These are phyloP conservation scores for Wakefieldia striispora DNA, from an alignment of 768 basidiomycete species.

Conservation along the genomic window DNA sequence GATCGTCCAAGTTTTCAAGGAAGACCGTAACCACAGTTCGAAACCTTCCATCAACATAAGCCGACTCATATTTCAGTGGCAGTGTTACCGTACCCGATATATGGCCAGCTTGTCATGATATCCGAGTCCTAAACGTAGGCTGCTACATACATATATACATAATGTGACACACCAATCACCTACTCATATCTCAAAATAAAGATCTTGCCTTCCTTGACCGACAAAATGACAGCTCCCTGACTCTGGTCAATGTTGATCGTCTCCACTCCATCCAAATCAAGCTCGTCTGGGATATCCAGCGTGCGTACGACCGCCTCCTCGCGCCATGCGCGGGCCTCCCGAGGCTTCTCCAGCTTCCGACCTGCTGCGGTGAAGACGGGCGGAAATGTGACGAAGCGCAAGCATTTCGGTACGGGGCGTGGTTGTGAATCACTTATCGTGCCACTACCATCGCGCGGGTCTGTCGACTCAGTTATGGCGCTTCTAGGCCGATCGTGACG, in stretches of 20 bases:
- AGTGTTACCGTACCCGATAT: too few relatives aligned
- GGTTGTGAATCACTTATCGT: conserved; percentile 26
- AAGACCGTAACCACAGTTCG: too few relatives aligned
- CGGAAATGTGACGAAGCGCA: conserved; percentile 73
- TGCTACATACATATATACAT: too few relatives aligned
- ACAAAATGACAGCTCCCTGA: conserved; percentile 70
- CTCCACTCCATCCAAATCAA: conserved; percentile 64
- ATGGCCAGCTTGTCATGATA: too few relatives aligned
- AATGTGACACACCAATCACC: neutral
- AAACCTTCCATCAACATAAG: too few relatives aligned
- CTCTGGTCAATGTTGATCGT: conserved; percentile 78
- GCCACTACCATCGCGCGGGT: conserved; percentile 16
- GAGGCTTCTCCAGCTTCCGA: conserved; percentile 16
- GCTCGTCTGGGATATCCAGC: conserved; percentile 59
- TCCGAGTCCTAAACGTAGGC: too few relatives aligned
- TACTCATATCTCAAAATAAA: conserved; percentile 69
- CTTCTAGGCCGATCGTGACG: neutral
- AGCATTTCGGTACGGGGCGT: conserved; percentile 42
- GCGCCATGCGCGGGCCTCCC: conserved; percentile 19
- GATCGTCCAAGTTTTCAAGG: too few relatives aligned
- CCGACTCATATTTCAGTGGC: too few relatives aligned
- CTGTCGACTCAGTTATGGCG: conserved; percentile 6
- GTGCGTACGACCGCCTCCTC: conserved; percentile 54
- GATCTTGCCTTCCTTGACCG: conserved; percentile 64
- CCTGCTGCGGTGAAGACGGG: conserved; percentile 35